Evolutionary conservation across 306 rosid species (phyloP).

Genomic region (Heteromeles arbutifolia): DNA sequence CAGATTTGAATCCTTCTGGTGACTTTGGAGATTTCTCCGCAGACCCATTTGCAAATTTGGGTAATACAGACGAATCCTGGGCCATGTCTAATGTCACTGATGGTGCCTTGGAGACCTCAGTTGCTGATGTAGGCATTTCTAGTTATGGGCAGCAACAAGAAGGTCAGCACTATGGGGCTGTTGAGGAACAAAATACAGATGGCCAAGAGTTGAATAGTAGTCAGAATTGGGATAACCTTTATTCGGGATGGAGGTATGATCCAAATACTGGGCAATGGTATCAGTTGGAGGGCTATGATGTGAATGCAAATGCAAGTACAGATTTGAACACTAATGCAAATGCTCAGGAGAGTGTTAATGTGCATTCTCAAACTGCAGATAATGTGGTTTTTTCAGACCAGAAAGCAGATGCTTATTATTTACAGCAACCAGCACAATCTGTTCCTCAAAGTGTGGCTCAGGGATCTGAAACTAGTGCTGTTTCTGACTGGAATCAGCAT

Average conservation of each 20-base stretch:
- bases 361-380: conserved; percentile 12
- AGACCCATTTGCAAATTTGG: neutral
- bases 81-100: conserved; percentile 4
- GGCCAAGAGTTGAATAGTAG: conserved; percentile 38
- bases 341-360: conserved; percentile 26
- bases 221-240: conserved; percentile 58
- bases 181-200: conserved; percentile 10
- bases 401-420: conserved; percentile 29
- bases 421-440: conserved; percentile 41
- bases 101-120: conserved; percentile 13
- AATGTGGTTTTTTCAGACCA: conserved; percentile 24
- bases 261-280: conserved; percentile 55
- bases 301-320: neutral
- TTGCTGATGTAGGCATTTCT: conserved; percentile 10
- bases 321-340: conserved; percentile 6
- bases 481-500: conserved; percentile 38
- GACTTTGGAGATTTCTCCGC: neutral
- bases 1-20: neutral
- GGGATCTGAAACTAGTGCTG: conserved; percentile 25
- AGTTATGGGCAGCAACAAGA: conserved; percentile 31
- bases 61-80: conserved; percentile 6
- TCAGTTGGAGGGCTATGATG: conserved; percentile 42
- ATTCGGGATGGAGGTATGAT: conserved; percentile 80
- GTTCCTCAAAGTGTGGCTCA: conserved; percentile 33
- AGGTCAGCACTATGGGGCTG: conserved; percentile 30